A percentile compares a stretch with the other conserved stretches of the same genome.
Evolutionary conservation across 331 rosid species (phyloP).

Genomic region (Malus hybrid): DNA sequence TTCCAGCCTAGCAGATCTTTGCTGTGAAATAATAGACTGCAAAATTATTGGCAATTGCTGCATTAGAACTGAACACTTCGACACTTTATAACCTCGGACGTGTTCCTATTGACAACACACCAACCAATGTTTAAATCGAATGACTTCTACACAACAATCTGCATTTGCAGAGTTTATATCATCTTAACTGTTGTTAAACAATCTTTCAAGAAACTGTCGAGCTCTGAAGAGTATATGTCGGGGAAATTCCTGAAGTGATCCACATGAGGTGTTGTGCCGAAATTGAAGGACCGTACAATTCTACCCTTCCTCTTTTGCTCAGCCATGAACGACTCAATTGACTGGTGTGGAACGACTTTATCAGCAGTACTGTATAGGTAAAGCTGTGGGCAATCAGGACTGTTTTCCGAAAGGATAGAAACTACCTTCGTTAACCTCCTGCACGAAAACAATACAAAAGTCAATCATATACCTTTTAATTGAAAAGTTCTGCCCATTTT

Average conservation of each 20-base stretch:
- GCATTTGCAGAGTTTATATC: slow-evolving; percentile 2
- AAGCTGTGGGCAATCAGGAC: slow-evolving; percentile 72
- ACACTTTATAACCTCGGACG: not conserved
- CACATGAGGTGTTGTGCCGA: slow-evolving; percentile 74
- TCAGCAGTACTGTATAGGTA: slow-evolving; percentile 86
- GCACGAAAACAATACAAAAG: slow-evolving; percentile 16
- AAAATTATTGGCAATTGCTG: not conserved
- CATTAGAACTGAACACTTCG: not conserved
- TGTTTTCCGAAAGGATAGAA: slow-evolving; percentile 35
- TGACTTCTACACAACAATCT: not conserved
- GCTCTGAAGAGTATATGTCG: slow-evolving; percentile 42
- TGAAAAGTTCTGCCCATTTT: not conserved
- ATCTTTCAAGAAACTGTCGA: slow-evolving; percentile 46
- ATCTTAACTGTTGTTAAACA: slow-evolving; percentile 38
- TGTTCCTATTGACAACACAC: not conserved
- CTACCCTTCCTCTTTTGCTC: slow-evolving; percentile 63
- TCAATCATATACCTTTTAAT: not conserved
- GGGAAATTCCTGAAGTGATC: slow-evolving; percentile 83
- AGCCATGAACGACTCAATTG: slow-evolving; percentile 57
- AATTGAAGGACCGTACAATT: slow-evolving; percentile 50
- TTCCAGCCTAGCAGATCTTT: not conserved
- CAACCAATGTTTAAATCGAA: not conserved
- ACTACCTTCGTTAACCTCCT: slow-evolving; percentile 73
- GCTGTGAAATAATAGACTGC: not conserved
- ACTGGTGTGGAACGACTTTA: slow-evolving; percentile 59